phyloP scores from a whole-genome alignment of 2,329 filamentous ascomycete species.

The Cladosporium sp. region DNA sequence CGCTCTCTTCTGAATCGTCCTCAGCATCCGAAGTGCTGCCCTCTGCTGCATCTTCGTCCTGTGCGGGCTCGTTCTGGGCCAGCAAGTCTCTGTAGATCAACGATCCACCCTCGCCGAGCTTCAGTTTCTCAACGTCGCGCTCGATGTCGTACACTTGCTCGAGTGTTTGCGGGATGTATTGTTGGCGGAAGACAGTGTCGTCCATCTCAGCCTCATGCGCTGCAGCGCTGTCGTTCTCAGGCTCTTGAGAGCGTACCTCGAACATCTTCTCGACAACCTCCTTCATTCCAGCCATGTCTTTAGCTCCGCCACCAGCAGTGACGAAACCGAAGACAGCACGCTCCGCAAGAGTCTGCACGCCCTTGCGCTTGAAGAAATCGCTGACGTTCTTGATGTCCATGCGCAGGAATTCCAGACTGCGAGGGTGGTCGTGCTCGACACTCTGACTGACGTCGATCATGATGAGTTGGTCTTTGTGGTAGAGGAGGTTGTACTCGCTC shows the following conservation, averaged over 20 bases:
- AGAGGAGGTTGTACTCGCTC: slow-evolving; percentile 97
- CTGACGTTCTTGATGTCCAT: slow-evolving; percentile 98
- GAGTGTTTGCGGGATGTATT: slow-evolving; percentile 93
- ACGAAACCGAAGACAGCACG: slow-evolving; percentile 81
- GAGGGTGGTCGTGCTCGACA: slow-evolving; percentile 93
- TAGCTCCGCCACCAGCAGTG: slow-evolving; percentile 56
- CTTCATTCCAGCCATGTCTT: slow-evolving; percentile 56
- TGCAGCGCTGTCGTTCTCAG: slow-evolving; percentile 48
- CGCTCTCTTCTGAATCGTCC: slow-evolving; percentile 28
- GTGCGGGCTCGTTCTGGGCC: slow-evolving; percentile 53
- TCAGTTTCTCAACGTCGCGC: slow-evolving; percentile 76
- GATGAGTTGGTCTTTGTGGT: slow-evolving; percentile 75
- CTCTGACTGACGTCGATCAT: slow-evolving; percentile 98
- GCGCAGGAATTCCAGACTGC: slow-evolving; percentile 85
- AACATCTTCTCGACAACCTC: slow-evolving; percentile 65
- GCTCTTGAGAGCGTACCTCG: slow-evolving; percentile 45
- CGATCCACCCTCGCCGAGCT: slow-evolving; percentile 67
- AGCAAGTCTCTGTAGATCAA: slow-evolving; percentile 82
- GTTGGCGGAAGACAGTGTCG: slow-evolving; percentile 88
- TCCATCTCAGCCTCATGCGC: slow-evolving; percentile 63
- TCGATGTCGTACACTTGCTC: slow-evolving; percentile 97
- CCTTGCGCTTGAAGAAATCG: slow-evolving; percentile 85
- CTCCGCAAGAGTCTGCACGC: slow-evolving; percentile 76
- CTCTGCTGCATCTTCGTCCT: slow-evolving; percentile 28
- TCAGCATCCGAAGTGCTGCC: slow-evolving; percentile 15